Conservation (phyloP, 2,329 filamentous ascomycete genomes). For the Ophiostoma populinum region DNA sequence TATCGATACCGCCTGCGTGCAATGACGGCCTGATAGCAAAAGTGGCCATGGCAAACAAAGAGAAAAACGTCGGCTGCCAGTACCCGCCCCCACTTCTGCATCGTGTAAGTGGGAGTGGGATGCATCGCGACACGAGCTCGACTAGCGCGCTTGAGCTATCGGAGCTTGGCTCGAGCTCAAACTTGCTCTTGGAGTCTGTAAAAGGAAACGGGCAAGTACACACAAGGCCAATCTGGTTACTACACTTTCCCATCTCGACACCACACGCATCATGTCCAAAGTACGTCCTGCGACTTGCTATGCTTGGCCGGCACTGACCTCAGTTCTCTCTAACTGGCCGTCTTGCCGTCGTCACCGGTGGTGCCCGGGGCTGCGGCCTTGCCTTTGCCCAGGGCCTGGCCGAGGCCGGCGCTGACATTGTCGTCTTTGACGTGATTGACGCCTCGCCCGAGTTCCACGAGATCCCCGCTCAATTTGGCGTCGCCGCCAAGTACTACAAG, state of each 20-base stretch:
- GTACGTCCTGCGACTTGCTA: neutral
- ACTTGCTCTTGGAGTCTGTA: no score
- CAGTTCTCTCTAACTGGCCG: conserved; percentile 16
- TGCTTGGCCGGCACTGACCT: neutral
- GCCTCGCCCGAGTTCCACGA: neutral
- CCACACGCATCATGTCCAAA: neutral
- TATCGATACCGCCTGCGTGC: no score
- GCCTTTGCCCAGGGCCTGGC: conserved; percentile 56
- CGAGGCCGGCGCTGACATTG: conserved; percentile 42
- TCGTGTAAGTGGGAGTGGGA: no score
- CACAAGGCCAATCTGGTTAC: no score
- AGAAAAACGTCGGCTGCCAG: no score
- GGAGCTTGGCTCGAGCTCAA: no score
- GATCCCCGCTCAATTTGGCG: conserved; percentile 4
- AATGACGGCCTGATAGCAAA: no score
- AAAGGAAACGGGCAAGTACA: no score
- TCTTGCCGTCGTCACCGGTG: conserved; percentile 54
- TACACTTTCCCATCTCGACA: neutral
- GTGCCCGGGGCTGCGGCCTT: conserved; percentile 54
- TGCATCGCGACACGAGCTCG: no score
- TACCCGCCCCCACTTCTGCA: no score
- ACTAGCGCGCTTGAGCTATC: no score
- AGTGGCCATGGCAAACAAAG: no score
- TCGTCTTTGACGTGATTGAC: conserved; percentile 9
- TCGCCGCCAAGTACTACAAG: conserved; percentile 8